A percentile compares a stretch with the other conserved stretches of the same genome.
phyloP scores from a whole-genome alignment of 2,329 filamentous ascomycete genomes.

The Myriosclerotinia scirpicola region DNA sequence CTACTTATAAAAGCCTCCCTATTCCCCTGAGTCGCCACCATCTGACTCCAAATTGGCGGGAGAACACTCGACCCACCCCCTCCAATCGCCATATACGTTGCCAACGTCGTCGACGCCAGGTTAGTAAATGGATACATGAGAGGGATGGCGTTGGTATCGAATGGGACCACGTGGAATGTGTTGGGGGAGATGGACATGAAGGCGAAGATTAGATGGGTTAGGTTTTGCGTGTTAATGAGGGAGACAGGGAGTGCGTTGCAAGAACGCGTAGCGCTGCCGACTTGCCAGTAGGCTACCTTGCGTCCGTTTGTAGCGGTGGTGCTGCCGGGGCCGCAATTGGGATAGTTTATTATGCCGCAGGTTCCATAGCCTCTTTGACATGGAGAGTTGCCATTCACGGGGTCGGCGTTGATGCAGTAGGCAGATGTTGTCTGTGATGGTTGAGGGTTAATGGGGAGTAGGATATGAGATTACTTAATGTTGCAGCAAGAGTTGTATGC shows the following conservation, averaged over 20 bases:
- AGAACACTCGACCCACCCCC: conserved; percentile 40
- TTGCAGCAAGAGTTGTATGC: neutral
- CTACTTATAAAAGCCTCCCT: conserved; percentile 44
- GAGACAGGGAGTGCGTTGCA: conserved; percentile 41
- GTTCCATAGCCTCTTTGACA: conserved; percentile 17
- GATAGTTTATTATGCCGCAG: conserved; percentile 4
- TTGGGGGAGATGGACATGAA: conserved; percentile 46
- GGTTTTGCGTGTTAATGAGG: conserved; percentile 40
- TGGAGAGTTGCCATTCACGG: neutral
- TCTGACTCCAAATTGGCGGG: conserved; percentile 36
- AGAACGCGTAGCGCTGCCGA: conserved; percentile 4
- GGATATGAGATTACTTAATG: neutral
- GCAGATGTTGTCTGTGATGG: conserved; percentile 11
- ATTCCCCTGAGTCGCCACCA: conserved; percentile 34
- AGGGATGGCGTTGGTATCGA: conserved; percentile 26
- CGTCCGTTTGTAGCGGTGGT: conserved; percentile 2
- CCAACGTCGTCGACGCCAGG: conserved; percentile 41
- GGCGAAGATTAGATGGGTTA: conserved; percentile 44
- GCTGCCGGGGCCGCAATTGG: conserved; percentile 11
- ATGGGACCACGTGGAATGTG: conserved; percentile 39
- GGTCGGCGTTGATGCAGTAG: conserved; percentile 24
- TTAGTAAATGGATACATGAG: conserved; percentile 37
- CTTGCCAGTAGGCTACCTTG: conserved; percentile 22
- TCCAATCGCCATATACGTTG: conserved; percentile 44
- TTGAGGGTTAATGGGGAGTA: neutral